Evolutionary conservation across 2,329 filamentous ascomycete genomes (phyloP).

Genomic region (Lecanosticta acicola): DNA sequence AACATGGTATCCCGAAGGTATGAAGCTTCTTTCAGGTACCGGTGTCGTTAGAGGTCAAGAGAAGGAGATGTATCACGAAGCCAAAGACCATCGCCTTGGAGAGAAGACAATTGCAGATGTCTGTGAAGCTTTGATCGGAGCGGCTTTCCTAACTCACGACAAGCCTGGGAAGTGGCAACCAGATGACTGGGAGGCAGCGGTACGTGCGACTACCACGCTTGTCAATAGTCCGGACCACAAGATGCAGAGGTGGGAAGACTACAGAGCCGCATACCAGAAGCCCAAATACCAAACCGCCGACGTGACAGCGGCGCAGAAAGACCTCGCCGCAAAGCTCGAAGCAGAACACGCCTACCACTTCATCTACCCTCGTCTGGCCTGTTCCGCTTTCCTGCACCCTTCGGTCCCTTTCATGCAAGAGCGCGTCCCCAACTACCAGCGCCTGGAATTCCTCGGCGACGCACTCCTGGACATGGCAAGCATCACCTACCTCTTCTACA

Average conservation of each 20-base stretch:
- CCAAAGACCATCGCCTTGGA: conserved; percentile 60
- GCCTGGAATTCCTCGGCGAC: conserved; percentile 88
- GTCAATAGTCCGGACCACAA: conserved; percentile 65
- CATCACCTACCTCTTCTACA: conserved; percentile 74
- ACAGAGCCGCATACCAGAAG: conserved; percentile 60
- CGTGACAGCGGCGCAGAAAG: conserved; percentile 60
- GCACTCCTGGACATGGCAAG: conserved; percentile 80
- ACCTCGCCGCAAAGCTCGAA: conserved; percentile 62
- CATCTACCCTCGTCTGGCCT: conserved; percentile 65
- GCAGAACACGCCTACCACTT: conserved; percentile 61
- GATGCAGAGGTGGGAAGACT: conserved; percentile 66
- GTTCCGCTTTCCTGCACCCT: conserved; percentile 82
- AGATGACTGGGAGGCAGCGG: conserved; percentile 54
- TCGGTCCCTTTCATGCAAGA: conserved; percentile 72
- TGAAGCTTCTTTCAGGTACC: conserved; percentile 64
- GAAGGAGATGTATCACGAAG: conserved; percentile 36
- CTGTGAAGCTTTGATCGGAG: conserved; percentile 89
- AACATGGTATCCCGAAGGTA: conserved; percentile 80
- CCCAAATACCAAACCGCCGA: conserved; percentile 64
- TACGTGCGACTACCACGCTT: conserved; percentile 62
- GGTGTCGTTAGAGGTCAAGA: conserved; percentile 35
- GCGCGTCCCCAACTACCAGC: conserved; percentile 79
- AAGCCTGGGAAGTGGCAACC: conserved; percentile 37
- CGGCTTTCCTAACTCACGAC: conserved; percentile 59
- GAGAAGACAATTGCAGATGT: conserved; percentile 82